Evolutionary conservation across 1,139 yeast species (phyloP), one percentile per base, ranked within the genome.

Genomic region (Diutina pseudorugosa): DNA sequence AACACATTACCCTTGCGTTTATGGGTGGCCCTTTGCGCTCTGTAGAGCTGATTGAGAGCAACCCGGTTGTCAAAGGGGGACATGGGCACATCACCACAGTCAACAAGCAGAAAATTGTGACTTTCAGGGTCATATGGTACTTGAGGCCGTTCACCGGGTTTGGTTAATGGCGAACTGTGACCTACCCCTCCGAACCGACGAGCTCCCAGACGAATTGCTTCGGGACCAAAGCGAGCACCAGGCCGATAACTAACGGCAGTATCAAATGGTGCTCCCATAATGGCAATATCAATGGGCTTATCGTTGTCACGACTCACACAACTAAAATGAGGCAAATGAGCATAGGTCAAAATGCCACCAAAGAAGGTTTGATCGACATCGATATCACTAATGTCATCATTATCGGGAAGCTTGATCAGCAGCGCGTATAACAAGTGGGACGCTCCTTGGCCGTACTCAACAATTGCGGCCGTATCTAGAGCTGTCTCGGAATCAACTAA

Each of bases 21-120:
- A 57, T 75, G 80, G 33, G 78, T 69, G 1, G 79, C 73, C 51
- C 77, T 63, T 53, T 73, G 69, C 3, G 78, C 82, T 36, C 82
- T 63, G 59, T 77, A 77, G 47, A 78, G 64, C 58, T 77, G 82
- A 58, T 78, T 73, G 54, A 78, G 65, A 1, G 82, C 81, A 30
- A 77, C 64, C 45, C 82, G 59, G 58, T 77, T 76, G 57, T 78
- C 83, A 57, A 77, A 77, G 16, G 82, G 82, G 0, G 76, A 72
- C 76, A 77, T 71, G 21, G 80, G 76, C 11, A 77, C 75, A 60
- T 78, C 82, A 6, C 82, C 83, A 62, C 82, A 78, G 58, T 78
- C 83, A 4, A 77, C 68, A 27, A 72, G 66, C 6, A 69, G 57
- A 27, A 63, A 62, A 55, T 71, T 70, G 56, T 70, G 75, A 41